Base-by-base conservation (phyloP, 768 basidiomycete species). In the Tricholoma terreum region DNA sequence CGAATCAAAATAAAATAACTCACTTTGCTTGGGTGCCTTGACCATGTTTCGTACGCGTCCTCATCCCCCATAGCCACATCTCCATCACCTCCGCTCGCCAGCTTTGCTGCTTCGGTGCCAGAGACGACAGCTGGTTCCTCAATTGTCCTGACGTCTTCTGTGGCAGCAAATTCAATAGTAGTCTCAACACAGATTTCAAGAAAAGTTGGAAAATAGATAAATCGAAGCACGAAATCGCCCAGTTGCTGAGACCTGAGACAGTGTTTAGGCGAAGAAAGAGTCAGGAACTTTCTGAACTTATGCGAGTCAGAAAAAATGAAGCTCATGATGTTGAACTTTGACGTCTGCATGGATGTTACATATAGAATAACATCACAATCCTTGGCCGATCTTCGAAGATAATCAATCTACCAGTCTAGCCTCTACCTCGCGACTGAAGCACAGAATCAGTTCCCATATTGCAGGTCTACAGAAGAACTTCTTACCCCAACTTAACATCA, bases 311-410 rank as follows among this genome's bases (percentile, higher is more conserved):
- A n/a, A n/a, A n/a, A n/a, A n/a, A n/a, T n/a, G n/a, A n/a, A n/a
- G n/a, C n/a, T n/a, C n/a, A n/a, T n/a, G n/a, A n/a, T n/a, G n/a
- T n/a, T n/a, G n/a, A n/a, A n/a, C n/a, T n/a, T n/a, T n/a, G n/a
- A n/a, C n/a, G n/a, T n/a, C n/a, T n/a, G n/a, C n/a, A n/a, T n/a
- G n/a, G n/a, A n/a, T n/a, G n/a, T n/a, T n/a, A n/a, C n/a, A n/a
- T n/a, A n/a, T n/a, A n/a, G n/a, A n/a, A n/a, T n/a, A n/a, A n/a
- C n/a, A n/a, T n/a, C n/a, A n/a, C n/a, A n/a, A n/a, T n/a, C n/a
- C n/a, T 90, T 1, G 89, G 90, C 48, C 85, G 81, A 71, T 98
- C 96, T 65, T 96, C 87, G 69, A 94, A 96, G 58, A 97, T 89
- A 45, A 94, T 83, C 52, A 98, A 69, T 9, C 96, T 95, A 52